A percentile compares a stretch with the other conserved stretches of the same genome.
These are phyloP conservation scores for Aspergillus japonicus DNA, from an alignment of 2,329 filamentous ascomycete species.

Conservation along the genomic window DNA sequence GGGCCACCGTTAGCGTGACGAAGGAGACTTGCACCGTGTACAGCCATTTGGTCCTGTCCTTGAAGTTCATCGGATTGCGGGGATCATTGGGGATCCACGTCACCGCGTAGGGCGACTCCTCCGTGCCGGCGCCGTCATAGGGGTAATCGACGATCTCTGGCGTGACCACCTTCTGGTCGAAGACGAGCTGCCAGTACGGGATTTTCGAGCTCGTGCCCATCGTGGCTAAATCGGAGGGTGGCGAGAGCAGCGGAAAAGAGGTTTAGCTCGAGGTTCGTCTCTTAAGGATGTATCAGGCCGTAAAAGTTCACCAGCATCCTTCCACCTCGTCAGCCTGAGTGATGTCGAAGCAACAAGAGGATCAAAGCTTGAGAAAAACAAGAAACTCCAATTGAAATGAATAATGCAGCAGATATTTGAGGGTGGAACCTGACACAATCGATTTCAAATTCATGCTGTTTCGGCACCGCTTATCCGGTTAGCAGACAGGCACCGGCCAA, in stretches of 20 bases:
- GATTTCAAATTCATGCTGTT: background rate
- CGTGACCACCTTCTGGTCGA: constrained; percentile 35
- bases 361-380: background rate
- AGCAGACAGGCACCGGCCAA: background rate
- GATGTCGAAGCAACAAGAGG: too few species aligned
- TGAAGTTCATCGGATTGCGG: constrained; percentile 42
- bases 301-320: background rate
- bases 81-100: constrained; percentile 45
- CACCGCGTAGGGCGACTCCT: constrained; percentile 46
- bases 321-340: background rate
- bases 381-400: background rate
- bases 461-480: background rate
- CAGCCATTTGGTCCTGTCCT: constrained; percentile 38
- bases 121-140: constrained; percentile 41
- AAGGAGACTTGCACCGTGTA: constrained; percentile 40
- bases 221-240: background rate
- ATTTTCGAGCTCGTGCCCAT: constrained; percentile 20
- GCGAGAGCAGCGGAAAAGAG: background rate
- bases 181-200: constrained; percentile 36
- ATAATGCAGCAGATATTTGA: background rate
- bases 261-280: background rate
- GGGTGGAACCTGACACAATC: background rate
- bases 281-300: background rate
- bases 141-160: constrained; percentile 34
- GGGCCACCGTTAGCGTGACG: constrained; percentile 43